Percentiles rank a stretch among this genome's conserved stretches.
Conservation (phyloP, 768 basidiomycete species). For the Russula dissimulans region DNA sequence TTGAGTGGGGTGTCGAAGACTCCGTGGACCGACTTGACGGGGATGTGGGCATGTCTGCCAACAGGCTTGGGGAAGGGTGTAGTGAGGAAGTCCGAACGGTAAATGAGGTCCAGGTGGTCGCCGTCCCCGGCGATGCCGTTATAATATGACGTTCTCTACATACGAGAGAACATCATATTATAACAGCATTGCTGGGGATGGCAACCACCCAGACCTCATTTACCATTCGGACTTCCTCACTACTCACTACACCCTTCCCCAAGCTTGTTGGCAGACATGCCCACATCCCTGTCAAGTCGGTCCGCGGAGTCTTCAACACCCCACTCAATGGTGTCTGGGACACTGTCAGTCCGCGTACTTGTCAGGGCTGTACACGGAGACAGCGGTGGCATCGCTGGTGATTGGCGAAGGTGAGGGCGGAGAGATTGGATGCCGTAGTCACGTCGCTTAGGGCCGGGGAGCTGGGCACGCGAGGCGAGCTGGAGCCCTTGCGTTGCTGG, state of each 20-base stretch:
- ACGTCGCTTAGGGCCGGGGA: neutral
- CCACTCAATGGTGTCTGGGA: conserved; percentile 8
- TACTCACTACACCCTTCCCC: neutral
- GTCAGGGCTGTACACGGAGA: neutral
- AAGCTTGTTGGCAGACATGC: conserved; percentile 1
- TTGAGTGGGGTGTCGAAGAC: conserved; percentile 9
- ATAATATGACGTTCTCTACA: too few relatives aligned
- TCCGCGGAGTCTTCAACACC: conserved; percentile 4
- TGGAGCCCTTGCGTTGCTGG: neutral
- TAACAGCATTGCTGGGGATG: neutral
- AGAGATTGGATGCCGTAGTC: neutral
- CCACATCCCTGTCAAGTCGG: neutral
- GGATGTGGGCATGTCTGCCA: neutral
- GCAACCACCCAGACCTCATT: conserved; percentile 2
- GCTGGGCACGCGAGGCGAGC: neutral
- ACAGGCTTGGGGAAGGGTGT: conserved; percentile 1
- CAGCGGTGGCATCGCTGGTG: neutral
- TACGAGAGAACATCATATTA: too few relatives aligned
- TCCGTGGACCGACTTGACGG: conserved; percentile 1
- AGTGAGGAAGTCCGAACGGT: neutral
- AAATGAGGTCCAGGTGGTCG: conserved; percentile 3
- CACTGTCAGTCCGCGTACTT: conserved; percentile 1
- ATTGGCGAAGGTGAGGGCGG: too few relatives aligned
- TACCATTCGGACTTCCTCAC: conserved; percentile 1
- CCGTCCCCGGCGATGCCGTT: neutral